Base-by-base conservation (phyloP, 2,329 filamentous ascomycete species). In the Hysterium pulicare region DNA sequence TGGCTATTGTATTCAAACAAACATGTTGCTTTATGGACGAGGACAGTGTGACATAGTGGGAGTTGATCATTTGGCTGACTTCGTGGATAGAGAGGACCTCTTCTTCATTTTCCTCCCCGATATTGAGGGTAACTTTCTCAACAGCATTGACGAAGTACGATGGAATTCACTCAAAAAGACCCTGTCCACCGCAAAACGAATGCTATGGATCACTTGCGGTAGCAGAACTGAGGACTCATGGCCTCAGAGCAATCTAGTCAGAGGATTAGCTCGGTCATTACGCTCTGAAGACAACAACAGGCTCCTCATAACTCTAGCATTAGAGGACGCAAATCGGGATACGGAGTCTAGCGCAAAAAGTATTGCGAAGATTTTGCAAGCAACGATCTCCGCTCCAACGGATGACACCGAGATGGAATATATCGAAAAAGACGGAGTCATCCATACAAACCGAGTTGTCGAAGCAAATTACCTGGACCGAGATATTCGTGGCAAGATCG, bases 81-180 rank as follows among this genome's bases (percentile, higher is more conserved):
- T 34, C 17, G 32, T 17, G n/a, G 32, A 34, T 11, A 17, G 32
- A 34, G 10, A 19, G n/a, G 13, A 17, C 32, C 13, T 16, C 32
- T 15, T 16, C 32, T 34, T 34, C 32, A 34, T 34, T 10, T 34
- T 34, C 32, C n/a, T 34, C 19, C 3, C n/a, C n/a, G 32, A 34
- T 11, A 34, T 34, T 4, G 32, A 34, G 19, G 13, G 32, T 17
- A 11, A 11, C 4, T 16, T 15, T 20, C 32, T 34, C 32, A 34
- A 15, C 4, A 17, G 19, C 19, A 15, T 34, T 3, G 11, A 11
- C 4, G 19, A 34, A 4, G 17, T 11, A 9, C n/a, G n/a, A 10
- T 34, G 11, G 11, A 15, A 11, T 10, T 15, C 11, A 9, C 19
- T 34, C 32, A 11, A 34, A 19, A 5, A 34, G 32, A 4, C 19